Percentiles rank a stretch among this genome's conserved stretches.
These are phyloP conservation scores for Beauveria australis DNA, from an alignment of 2,329 filamentous ascomycete species.

Conservation along the genomic window DNA sequence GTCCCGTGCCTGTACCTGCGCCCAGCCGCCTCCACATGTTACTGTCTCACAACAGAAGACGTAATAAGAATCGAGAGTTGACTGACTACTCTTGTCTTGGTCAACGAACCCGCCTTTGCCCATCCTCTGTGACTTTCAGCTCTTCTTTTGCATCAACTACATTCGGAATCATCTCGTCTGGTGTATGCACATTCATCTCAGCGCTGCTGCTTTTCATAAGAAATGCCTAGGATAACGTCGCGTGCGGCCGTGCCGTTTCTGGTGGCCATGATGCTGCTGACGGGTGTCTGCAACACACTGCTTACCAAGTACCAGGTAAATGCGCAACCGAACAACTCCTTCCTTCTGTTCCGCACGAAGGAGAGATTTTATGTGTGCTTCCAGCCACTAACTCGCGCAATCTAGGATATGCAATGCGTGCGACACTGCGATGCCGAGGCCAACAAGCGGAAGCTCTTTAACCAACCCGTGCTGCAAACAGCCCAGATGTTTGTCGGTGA, in stretches of 20 bases:
- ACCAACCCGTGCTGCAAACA: slow-evolving; percentile 93
- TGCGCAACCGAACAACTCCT: background rate
- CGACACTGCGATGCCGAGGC: slow-evolving; percentile 66
- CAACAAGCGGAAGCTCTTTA: slow-evolving; percentile 65
- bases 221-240: slow-evolving; percentile 51
- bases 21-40: too few relatives aligned
- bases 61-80: background rate
- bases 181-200: background rate
- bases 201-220: background rate
- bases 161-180: background rate
- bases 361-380: background rate
- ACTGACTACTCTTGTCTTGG: background rate
- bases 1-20: too few relatives aligned
- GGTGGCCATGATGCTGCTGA: slow-evolving; percentile 93
- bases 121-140: background rate
- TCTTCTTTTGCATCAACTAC: background rate
- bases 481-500: slow-evolving; percentile 98
- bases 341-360: slow-evolving; percentile 16
- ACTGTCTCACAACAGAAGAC: background rate
- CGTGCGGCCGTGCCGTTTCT: slow-evolving; percentile 71
- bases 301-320: slow-evolving; percentile 89
- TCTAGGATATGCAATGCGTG: slow-evolving; percentile 91
- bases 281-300: slow-evolving; percentile 92
- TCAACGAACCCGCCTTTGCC: background rate
- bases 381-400: too few relatives aligned